Percentiles rank a stretch among this genome's conserved stretches.
Conservation (phyloP, 225 moss, liverwort and hornwort genomes). For the Sphagnum contortum region DNA sequence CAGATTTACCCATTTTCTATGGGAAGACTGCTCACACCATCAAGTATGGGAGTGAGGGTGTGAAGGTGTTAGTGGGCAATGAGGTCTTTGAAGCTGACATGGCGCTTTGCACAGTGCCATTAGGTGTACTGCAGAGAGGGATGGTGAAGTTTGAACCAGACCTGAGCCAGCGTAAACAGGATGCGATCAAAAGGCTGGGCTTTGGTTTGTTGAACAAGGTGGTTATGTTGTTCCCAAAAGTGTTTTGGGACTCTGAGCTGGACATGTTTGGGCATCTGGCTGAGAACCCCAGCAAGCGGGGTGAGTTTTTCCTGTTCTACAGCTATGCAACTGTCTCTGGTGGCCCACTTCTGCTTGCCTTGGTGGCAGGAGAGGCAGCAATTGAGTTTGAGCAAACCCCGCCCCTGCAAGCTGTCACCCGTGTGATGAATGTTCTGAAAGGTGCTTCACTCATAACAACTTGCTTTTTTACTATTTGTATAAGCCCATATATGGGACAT, state of each 20-base stretch:
- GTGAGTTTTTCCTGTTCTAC: slow-evolving; percentile 46
- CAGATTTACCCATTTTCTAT: slow-evolving; percentile 29
- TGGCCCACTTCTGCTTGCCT: slow-evolving; percentile 31
- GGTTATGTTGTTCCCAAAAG: slow-evolving; percentile 34
- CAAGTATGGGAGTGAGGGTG: slow-evolving; percentile 26
- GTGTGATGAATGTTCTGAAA: slow-evolving; percentile 26
- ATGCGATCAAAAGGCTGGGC: slow-evolving; percentile 29
- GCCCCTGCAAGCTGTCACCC: slow-evolving; percentile 27
- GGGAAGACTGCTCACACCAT: slow-evolving; percentile 23
- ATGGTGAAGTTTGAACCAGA: slow-evolving; percentile 30
- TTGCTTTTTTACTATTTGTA: too few relatives aligned
- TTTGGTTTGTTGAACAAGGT: slow-evolving; percentile 44
- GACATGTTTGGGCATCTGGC: slow-evolving; percentile 36
- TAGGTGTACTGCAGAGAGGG: slow-evolving; percentile 31
- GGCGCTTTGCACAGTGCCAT: slow-evolving; percentile 34
- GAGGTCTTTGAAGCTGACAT: slow-evolving; percentile 27
- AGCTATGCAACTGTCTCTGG: slow-evolving; percentile 26
- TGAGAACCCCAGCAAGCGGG: slow-evolving; percentile 17
- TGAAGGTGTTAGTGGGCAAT: slow-evolving; percentile 26
- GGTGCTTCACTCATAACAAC: slow-evolving; percentile 4
- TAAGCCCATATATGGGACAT: too few relatives aligned
- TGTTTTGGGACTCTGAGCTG: slow-evolving; percentile 26
- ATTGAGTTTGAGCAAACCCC: slow-evolving; percentile 40
- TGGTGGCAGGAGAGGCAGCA: slow-evolving; percentile 41
- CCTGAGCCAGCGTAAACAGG: slow-evolving; percentile 29